A percentile compares a stretch with the other conserved stretches of the same genome.
phyloP scores from a whole-genome alignment of 495 filamentous ascomycete genomes.

The Penicillium ucsense region DNA sequence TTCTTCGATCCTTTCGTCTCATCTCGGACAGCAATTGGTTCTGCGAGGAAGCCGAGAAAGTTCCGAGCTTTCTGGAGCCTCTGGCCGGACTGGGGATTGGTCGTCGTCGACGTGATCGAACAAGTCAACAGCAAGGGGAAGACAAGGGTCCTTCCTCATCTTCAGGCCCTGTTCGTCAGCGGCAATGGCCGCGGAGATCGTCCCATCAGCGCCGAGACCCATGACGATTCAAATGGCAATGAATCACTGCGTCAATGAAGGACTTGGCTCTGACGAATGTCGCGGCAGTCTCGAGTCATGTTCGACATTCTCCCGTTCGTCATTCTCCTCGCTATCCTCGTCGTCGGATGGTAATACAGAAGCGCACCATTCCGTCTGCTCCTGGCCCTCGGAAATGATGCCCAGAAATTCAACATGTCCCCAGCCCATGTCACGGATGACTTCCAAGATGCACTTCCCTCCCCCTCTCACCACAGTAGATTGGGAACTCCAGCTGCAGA shows the following conservation, averaged over 20 bases:
- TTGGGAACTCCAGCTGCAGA: conserved; percentile 29
- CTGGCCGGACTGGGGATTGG: conserved; percentile 19
- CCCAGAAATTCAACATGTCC: no score
- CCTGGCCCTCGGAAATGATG: no score
- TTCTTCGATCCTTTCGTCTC: conserved; percentile 27
- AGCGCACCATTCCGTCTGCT: no score
- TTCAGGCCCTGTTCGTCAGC: no score
- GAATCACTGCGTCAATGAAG: conserved; percentile 2
- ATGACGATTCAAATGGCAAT: no score
- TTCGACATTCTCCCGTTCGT: neutral
- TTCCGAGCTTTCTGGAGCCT: conserved; percentile 33
- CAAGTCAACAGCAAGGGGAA: neutral
- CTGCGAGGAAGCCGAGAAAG: conserved; percentile 32
- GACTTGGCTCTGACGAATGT: neutral
- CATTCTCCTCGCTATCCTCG: neutral
- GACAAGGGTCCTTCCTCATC: neutral
- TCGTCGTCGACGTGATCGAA: neutral
- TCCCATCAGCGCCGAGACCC: no score
- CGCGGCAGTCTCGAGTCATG: neutral
- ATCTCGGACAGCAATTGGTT: conserved; percentile 32
- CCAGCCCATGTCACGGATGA: no score
- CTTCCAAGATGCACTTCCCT: no score
- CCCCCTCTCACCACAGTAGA: no score
- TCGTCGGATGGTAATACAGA: neutral
- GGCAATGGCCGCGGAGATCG: no score